Evolutionary conservation across 2,329 filamentous ascomycete species (phyloP).

Genomic region (Fusarium paranaense): DNA sequence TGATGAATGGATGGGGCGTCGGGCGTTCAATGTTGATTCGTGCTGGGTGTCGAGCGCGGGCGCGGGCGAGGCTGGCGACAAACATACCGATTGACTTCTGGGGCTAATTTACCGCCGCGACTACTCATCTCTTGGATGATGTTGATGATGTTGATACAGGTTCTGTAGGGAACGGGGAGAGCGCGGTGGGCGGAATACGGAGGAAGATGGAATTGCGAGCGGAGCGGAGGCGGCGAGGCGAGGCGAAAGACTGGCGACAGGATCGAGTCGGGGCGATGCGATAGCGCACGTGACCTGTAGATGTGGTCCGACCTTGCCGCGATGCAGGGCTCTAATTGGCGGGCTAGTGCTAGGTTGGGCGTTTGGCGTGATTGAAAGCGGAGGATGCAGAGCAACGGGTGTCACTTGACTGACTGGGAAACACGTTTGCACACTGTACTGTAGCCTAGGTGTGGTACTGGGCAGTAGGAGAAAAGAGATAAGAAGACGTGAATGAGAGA

Average conservation of each 20-base stretch:
- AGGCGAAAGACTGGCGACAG: constrained; percentile 44
- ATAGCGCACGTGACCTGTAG: constrained; percentile 43
- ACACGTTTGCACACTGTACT: constrained; percentile 1
- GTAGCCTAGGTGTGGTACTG: neutral
- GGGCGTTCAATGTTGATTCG: constrained; percentile 25
- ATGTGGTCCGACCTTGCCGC: constrained; percentile 32
- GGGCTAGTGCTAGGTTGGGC: constrained; percentile 16
- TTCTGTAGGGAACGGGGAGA: constrained; percentile 45
- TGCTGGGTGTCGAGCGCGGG: constrained; percentile 19
- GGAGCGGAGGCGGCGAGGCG: constrained; percentile 47
- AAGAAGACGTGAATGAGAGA: neutral
- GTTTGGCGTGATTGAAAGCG: constrained; percentile 38
- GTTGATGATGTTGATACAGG: constrained; percentile 47
- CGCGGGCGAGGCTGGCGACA: constrained; percentile 7
- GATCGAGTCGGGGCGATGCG: constrained; percentile 38
- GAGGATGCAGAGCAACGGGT: constrained; percentile 28
- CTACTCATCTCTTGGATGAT: constrained; percentile 88
- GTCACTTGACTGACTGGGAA: constrained; percentile 32
- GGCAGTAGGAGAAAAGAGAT: constrained; percentile 3
- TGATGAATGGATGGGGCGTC: constrained; percentile 15
- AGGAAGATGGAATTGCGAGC: constrained; percentile 44
- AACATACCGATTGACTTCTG: constrained; percentile 94
- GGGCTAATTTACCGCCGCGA: constrained; percentile 96
- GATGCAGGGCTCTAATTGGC: constrained; percentile 21
- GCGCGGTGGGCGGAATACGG: constrained; percentile 41